These are phyloP conservation scores for Pseudogymnoascus sp. DNA, from an alignment of 2,329 filamentous ascomycete genomes.

Conservation along the genomic window DNA sequence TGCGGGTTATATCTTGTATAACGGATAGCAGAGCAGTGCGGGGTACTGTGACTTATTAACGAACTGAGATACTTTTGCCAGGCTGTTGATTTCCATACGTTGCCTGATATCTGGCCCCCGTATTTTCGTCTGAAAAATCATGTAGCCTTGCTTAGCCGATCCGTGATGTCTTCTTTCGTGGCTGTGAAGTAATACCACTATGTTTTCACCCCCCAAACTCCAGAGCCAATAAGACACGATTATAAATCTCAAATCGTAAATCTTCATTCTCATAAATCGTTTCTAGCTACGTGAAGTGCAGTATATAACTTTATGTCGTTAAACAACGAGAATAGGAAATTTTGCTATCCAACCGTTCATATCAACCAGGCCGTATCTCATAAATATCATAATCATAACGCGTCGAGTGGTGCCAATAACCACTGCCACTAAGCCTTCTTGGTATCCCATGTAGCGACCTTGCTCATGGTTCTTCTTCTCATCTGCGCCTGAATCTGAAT, in stretches of 20 bases:
- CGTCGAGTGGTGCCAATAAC: not conserved
- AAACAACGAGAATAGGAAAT: not conserved
- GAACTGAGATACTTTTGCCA: not conserved
- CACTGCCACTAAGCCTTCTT: not conserved
- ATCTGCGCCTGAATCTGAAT: constrained; percentile 23
- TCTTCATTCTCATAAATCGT: constrained; percentile 6
- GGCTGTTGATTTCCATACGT: not conserved
- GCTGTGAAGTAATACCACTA: too few species aligned
- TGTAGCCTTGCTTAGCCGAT: too few species aligned
- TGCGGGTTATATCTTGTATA: not conserved
- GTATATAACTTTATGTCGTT: not conserved
- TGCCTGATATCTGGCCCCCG: not conserved
- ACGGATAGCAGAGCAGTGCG: not conserved
- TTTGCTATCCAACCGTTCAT: not conserved
- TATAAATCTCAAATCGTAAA: not conserved
- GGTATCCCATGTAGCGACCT: constrained; percentile 18
- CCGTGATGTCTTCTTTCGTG: not conserved
- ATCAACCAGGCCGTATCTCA: not conserved
- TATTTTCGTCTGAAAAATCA: too few species aligned
- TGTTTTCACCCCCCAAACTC: not conserved
- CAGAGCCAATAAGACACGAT: not conserved
- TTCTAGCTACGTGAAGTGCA: not conserved
- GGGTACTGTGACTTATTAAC: not conserved
- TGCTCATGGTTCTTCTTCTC: constrained; percentile 23
- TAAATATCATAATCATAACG: not conserved